Base-by-base conservation (phyloP, 805 yeast species). In the Zygoascus tannicola region DNA sequence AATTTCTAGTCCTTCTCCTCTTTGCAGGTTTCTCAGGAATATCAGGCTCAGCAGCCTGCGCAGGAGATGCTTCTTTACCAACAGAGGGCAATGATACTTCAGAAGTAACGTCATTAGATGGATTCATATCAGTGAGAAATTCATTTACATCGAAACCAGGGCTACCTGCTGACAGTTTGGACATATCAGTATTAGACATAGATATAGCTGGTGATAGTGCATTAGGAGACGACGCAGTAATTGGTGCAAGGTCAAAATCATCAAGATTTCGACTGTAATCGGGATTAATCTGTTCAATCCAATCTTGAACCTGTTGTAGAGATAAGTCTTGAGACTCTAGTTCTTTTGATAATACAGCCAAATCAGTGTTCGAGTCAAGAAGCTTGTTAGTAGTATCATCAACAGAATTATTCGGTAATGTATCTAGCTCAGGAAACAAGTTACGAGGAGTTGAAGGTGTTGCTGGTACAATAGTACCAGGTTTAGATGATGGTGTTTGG, bases 281-380 rank as follows among this genome's bases (percentile, higher is more conserved):
- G 8, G 53, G 53, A 7, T 33, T 39, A 12, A 50, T 44, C 37
- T 43, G 41, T 12, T 48, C 40, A 23, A 60, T 49, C 61, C 61
- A 58, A 32, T 60, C 60, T 45, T 60, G 60, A 4, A 60, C 57
- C 38, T 55, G 56, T 41, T 57, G 56, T 14, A 60, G 51, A 1
- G 57, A 49, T 33, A 50, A 43, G 21, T 56, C 60, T 35, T 59
- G 63, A 26, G 52, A 36, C 7, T 53, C 60, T 15, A 60, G 44
- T 22, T 54, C 50, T 14, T 45, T 41, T 16, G 54, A 42, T 18
- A 60, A 44, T 18, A 50, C 51, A 22, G 56, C 59, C 18, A 59
- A 39, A n/a, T 50, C 50, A 12, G 44, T 47, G 10, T 44, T 28
- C 20, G 40, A n/a, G 15, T 32, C 19, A 36, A 16, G 34, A n/a